Evolutionary conservation across 1,284 basidiomycete species (phyloP).

Genomic region (Ceratorhiza oryzae-sativae): DNA sequence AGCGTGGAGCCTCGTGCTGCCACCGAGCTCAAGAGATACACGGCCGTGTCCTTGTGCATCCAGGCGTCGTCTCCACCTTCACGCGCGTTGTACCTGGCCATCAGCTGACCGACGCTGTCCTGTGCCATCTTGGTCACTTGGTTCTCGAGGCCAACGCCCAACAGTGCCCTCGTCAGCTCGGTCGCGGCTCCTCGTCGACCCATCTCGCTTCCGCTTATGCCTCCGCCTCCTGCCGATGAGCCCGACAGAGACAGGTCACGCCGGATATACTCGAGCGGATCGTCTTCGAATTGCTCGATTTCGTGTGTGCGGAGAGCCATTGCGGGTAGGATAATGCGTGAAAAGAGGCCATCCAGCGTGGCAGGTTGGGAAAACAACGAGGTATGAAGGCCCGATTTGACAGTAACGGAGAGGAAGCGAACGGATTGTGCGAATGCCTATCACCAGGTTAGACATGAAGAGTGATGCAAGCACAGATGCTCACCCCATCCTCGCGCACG

Average conservation of each 20-base stretch:
- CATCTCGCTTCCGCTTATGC: conserved; percentile 58
- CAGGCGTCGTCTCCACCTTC: conserved; percentile 75
- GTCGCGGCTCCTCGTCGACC: conserved; percentile 92
- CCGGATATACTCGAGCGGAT: conserved; percentile 94
- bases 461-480: background rate
- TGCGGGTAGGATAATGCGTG: conserved; percentile 93
- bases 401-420: conserved; percentile 90
- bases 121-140: conserved; percentile 88
- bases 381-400: conserved; percentile 87
- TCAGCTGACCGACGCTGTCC: conserved; percentile 81
- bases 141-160: conserved; percentile 66
- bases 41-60: conserved; percentile 96
- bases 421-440: conserved; percentile 93
- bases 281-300: conserved; percentile 96
- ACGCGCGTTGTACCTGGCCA: conserved; percentile 55
- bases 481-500: conserved; percentile 79
- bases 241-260: conserved; percentile 79
- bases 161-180: conserved; percentile 88
- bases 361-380: conserved; percentile 67
- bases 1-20: conserved; percentile 87
- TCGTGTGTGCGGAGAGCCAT: conserved; percentile 77
- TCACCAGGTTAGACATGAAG: conserved; percentile 52
- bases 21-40: conserved; percentile 91
- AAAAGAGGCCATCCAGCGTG: conserved; percentile 83
- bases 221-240: conserved; percentile 50